Percentiles rank a stretch among this genome's conserved stretches.
Conservation (phyloP, 257 asterid genomes). For the Solanum acaule region DNA sequence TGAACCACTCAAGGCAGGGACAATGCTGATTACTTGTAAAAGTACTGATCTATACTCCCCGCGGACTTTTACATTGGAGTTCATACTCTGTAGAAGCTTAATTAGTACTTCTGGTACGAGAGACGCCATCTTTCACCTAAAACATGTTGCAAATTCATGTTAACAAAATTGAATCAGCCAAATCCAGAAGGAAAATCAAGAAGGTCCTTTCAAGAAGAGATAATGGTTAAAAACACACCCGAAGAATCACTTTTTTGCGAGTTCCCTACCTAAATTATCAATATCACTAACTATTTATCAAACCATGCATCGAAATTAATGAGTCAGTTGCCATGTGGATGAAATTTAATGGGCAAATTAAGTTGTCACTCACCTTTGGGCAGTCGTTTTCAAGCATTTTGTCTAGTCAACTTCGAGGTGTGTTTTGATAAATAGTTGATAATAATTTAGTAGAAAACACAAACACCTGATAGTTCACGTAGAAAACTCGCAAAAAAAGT, state of each 20-base stretch:
- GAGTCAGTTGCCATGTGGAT: background rate
- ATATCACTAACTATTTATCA: background rate
- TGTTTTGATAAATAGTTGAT: background rate
- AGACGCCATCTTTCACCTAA: constrained; percentile 53
- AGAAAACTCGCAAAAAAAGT: background rate
- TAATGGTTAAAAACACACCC: background rate
- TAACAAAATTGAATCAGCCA: background rate
- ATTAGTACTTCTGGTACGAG: constrained; percentile 70
- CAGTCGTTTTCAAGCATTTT: background rate
- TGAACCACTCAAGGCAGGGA: constrained; percentile 64
- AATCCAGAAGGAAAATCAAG: background rate
- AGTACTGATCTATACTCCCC: constrained; percentile 71
- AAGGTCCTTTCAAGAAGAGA: background rate
- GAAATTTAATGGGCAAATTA: background rate
- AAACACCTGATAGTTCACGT: background rate
- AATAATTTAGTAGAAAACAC: background rate
- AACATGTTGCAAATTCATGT: background rate
- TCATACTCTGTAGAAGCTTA: constrained; percentile 65
- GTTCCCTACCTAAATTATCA: background rate
- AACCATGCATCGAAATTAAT: background rate
- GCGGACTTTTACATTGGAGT: constrained; percentile 56
- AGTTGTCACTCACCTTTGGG: background rate
- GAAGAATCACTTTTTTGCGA: background rate
- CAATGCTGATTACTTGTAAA: constrained; percentile 78
- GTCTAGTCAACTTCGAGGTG: background rate